A percentile compares a stretch with the other conserved stretches of the same genome.
phyloP scores from a whole-genome alignment of 2,329 filamentous ascomycete genomes.

The Cordyceps cicadae region DNA sequence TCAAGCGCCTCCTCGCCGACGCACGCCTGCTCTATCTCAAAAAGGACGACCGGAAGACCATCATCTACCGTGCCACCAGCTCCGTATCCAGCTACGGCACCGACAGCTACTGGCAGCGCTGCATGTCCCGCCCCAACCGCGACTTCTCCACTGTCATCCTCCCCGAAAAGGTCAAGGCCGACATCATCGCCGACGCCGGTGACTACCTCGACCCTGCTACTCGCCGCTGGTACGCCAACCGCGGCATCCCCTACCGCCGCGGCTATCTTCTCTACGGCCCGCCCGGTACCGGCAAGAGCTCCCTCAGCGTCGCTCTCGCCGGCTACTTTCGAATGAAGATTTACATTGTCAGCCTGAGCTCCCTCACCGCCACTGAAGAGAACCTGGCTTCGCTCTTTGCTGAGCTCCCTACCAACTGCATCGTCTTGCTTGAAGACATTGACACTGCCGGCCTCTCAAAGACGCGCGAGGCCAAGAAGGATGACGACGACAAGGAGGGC shows the following conservation, averaged over 20 bases:
- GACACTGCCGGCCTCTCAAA: slow-evolving; percentile 64
- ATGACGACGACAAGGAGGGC: slow-evolving; percentile 16
- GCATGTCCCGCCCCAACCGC: slow-evolving; percentile 50
- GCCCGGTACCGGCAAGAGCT: slow-evolving; percentile 72
- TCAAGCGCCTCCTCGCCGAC: slow-evolving; percentile 55
- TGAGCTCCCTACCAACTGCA: slow-evolving; percentile 58
- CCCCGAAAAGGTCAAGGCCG: slow-evolving; percentile 50
- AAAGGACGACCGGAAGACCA: slow-evolving; percentile 53
- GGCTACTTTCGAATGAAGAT: slow-evolving; percentile 63
- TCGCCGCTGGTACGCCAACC: slow-evolving; percentile 70
- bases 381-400: slow-evolving; percentile 55
- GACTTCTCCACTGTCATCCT: slow-evolving; percentile 60
- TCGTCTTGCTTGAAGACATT: slow-evolving; percentile 69
- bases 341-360: slow-evolving; percentile 63
- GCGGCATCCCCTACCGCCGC: slow-evolving; percentile 77
- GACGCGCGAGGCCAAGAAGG: slow-evolving; percentile 35
- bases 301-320: slow-evolving; percentile 60
- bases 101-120: slow-evolving; percentile 51
- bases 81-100: slow-evolving; percentile 26
- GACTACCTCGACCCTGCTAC: slow-evolving; percentile 57
- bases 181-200: slow-evolving; percentile 50
- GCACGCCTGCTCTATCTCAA: slow-evolving; percentile 47
- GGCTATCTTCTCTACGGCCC: slow-evolving; percentile 78
- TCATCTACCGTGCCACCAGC: slow-evolving; percentile 53
- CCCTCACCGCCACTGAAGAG: slow-evolving; percentile 55